Conservation (phyloP, 148 eudicot species). For the Rhododendron molle region DNA sequence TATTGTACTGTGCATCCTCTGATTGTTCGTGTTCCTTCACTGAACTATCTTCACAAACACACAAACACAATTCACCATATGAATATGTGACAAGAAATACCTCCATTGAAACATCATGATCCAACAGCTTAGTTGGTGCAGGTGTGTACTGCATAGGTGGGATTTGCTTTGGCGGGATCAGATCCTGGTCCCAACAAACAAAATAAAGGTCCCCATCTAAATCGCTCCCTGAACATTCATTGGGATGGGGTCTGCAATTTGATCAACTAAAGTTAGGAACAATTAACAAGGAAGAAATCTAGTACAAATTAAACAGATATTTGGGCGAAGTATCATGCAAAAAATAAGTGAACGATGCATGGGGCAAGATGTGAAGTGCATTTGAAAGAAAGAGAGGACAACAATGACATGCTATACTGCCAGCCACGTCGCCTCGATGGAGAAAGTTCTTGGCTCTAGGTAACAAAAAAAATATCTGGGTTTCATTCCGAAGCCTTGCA, state of each 20-base stretch:
- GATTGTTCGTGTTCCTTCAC: no score
- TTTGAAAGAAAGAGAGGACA: neutral
- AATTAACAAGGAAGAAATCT: neutral
- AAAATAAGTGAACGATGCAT: neutral
- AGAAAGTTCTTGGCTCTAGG: neutral
- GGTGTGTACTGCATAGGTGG: constrained; percentile 75
- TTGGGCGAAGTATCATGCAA: neutral
- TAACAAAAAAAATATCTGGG: no score
- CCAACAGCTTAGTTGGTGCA: constrained; percentile 35
- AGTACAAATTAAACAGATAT: neutral
- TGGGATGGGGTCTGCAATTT: constrained; percentile 76
- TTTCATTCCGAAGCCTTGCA: neutral
- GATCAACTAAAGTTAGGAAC: neutral
- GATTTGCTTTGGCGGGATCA: constrained; percentile 54
- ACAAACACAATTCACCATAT: neutral
- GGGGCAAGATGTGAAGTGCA: neutral
- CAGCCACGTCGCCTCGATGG: neutral
- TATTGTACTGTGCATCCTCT: neutral
- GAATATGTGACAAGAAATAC: constrained; percentile 12
- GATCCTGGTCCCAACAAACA: constrained; percentile 81
- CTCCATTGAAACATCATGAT: constrained; percentile 75
- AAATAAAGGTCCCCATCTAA: constrained; percentile 94
- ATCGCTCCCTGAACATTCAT: constrained; percentile 98
- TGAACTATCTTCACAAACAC: neutral
- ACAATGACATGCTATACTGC: neutral